Percentiles rank a stretch among this genome's conserved stretches.
Evolutionary conservation across 2,329 filamentous ascomycete species (phyloP).

Genomic region (Periconia sp.): DNA sequence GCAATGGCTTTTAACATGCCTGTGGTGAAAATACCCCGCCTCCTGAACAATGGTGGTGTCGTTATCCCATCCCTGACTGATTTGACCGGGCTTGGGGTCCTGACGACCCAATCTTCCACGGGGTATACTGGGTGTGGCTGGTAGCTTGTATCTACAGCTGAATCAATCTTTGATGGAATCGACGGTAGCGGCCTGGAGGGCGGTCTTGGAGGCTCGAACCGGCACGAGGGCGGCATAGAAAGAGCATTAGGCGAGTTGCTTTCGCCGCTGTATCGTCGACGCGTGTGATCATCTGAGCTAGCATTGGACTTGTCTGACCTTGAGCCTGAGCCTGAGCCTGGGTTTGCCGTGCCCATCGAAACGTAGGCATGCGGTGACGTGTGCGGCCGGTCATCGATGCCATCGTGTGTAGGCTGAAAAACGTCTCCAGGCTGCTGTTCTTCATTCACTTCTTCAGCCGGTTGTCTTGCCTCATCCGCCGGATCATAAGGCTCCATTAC

Average conservation of each 20-base stretch:
- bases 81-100: slow-evolving; percentile 36
- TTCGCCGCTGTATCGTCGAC: slow-evolving; percentile 10
- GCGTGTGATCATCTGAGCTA: slow-evolving; percentile 1
- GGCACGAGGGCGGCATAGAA: slow-evolving; percentile 31
- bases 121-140: slow-evolving; percentile 31
- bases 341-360: slow-evolving; percentile 20
- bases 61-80: slow-evolving; percentile 23
- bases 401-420: not conserved
- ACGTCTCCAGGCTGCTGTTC: not conserved
- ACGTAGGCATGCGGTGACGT: slow-evolving; percentile 15
- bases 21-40: slow-evolving; percentile 17
- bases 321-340: no score
- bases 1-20: slow-evolving; percentile 28
- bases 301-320: slow-evolving; percentile 1
- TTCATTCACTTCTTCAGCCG: not conserved
- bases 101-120: slow-evolving; percentile 30
- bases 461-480: not conserved
- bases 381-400: slow-evolving; percentile 1
- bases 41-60: slow-evolving; percentile 24
- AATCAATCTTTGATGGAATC: slow-evolving; percentile 24
- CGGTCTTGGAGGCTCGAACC: slow-evolving; percentile 18
- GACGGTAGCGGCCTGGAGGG: slow-evolving; percentile 16
- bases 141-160: slow-evolving; percentile 22
- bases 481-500: slow-evolving; percentile 32
- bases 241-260: slow-evolving; percentile 21